phyloP scores from a whole-genome alignment of 805 yeast species.

The Metschnikowia aberdeeniae region DNA sequence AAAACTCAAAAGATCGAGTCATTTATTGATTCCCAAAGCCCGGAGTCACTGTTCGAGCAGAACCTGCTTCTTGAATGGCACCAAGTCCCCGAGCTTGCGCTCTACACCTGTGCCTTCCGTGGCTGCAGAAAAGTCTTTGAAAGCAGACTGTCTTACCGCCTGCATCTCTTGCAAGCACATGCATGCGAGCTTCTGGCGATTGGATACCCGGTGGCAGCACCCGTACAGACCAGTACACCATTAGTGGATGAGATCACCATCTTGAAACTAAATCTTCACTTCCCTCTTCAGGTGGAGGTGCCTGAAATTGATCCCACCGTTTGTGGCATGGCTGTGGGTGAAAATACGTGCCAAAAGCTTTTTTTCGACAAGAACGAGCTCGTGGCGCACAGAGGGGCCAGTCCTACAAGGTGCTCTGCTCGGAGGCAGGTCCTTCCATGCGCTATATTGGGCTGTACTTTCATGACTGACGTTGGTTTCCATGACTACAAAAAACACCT shows the following conservation, averaged over 20 bases:
- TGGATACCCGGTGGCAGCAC: constrained; percentile 15
- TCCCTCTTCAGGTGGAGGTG: constrained; percentile 11
- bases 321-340: constrained; percentile 1
- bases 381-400: constrained; percentile 13
- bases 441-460: constrained; percentile 40
- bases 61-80: constrained; percentile 9
- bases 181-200: constrained; percentile 10
- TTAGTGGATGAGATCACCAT: constrained; percentile 10
- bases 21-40: not conserved
- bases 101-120: constrained; percentile 14
- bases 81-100: not conserved
- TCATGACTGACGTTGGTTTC: constrained; percentile 28
- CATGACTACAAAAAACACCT: constrained; percentile 10
- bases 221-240: not conserved
- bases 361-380: constrained; percentile 21
- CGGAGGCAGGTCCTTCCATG: constrained; percentile 32
- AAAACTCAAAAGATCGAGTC: too few relatives aligned
- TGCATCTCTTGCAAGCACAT: constrained; percentile 12
- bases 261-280: constrained; percentile 14
- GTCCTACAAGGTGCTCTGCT: constrained; percentile 23
- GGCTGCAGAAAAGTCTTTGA: constrained; percentile 8
- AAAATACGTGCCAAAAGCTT: constrained; percentile 9
- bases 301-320: constrained; percentile 8
- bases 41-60: constrained; percentile 7
- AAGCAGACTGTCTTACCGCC: constrained; percentile 10